Base-by-base conservation (phyloP, 495 filamentous ascomycete genomes). In the Chaetomium fimeti region DNA sequence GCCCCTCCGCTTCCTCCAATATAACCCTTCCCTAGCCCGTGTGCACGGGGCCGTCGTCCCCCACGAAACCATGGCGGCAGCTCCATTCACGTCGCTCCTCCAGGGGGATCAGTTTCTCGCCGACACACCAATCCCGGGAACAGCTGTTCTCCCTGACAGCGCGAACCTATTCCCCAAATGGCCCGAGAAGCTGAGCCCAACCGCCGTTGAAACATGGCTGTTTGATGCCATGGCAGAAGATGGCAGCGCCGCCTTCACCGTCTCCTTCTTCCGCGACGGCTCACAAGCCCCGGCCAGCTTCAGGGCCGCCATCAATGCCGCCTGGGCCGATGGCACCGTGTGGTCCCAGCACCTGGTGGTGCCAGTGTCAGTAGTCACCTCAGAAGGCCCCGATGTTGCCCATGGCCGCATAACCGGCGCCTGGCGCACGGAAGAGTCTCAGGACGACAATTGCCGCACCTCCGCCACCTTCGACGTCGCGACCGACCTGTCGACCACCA, bases 91-190 rank as follows among this genome's bases (percentile, higher is more conserved):
- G 22, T 24, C 48, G 1, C n/a, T 25, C 9, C 48, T 51, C 48
- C 11, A 51, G 22, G 48, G n/a, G 43, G 16, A 47, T 20, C 8
- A 47, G 43, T 47, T 47, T 8, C 43, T 47, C 16, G 43, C 43
- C 22, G 48, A 51, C 22, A 13, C 20, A 24, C 20, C 22, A 2
- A 25, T 51, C 22, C 48, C 48, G 18, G 48, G 48, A 4, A 12
- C 48, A n/a, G 20, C 11, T 27, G 48, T 51, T 20, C 0, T 25
- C 1, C 48, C 48, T 3, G 15, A 51, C 48, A 25, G 20, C 48
- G 48, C 6, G n/a, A 51, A 51, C 22, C 48, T 53, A 8, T 53
- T 53, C 49, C 49, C 49, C 7, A 53, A 53, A 29, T 53, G 20
- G 18, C 4, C 24, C 11, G 49, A 53, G 1, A 28, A n/a, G 27